Percentiles rank a stretch among this genome's conserved stretches.
phyloP scores from a whole-genome alignment of 2,329 filamentous ascomycete species.

The Aspergillus sp. region DNA sequence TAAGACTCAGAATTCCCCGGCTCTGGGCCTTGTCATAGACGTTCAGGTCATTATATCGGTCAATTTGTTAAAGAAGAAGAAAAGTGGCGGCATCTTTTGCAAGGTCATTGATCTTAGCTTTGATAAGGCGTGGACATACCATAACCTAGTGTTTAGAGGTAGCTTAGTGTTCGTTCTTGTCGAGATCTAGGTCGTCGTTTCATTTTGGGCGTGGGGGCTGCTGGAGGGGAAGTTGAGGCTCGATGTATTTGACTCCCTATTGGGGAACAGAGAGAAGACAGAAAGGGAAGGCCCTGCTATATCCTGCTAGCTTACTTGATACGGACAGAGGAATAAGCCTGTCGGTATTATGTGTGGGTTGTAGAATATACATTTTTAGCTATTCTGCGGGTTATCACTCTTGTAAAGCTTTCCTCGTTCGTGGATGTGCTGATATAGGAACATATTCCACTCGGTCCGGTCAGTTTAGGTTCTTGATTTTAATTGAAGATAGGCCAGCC shows the following conservation, averaged over 20 bases:
- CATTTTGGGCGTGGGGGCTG: constrained; percentile 9
- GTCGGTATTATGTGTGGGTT: not conserved
- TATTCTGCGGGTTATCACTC: not conserved
- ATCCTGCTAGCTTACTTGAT: not conserved
- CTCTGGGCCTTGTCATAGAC: too few species aligned
- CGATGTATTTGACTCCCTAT: not conserved
- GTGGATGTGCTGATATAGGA: not conserved
- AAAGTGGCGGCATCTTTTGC: too few species aligned
- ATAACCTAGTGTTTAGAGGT: constrained; percentile 20
- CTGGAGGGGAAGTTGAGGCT: not conserved
- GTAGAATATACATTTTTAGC: not conserved
- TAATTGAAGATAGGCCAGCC: too few species aligned
- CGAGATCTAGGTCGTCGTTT: constrained; percentile 10
- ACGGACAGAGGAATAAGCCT: not conserved
- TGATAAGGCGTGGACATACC: too few species aligned
- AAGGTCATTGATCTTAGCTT: too few species aligned
- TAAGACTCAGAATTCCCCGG: too few species aligned
- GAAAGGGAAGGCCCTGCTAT: not conserved
- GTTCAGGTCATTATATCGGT: too few species aligned
- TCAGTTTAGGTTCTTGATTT: too few species aligned
- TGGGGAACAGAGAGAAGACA: not conserved
- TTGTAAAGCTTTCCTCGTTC: not conserved
- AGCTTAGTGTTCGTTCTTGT: constrained; percentile 21
- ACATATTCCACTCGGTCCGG: too few species aligned
- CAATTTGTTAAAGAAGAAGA: too few species aligned